These are phyloP conservation scores for Climacium dendroides DNA, from an alignment of 225 moss, liverwort and hornwort species.

Conservation along the genomic window DNA sequence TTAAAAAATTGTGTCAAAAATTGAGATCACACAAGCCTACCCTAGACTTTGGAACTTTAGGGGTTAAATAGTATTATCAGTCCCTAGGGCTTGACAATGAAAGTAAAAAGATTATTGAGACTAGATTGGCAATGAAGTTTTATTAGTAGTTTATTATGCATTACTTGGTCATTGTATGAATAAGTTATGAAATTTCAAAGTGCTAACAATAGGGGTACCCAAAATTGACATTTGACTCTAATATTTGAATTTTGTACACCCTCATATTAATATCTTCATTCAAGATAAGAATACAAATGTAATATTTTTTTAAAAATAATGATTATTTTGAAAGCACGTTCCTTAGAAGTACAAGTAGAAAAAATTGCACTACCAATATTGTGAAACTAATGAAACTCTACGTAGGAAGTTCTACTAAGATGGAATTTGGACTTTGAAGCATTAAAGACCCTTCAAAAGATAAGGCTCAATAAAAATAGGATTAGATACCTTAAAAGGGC, in stretches of 20 bases:
- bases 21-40: too few relatives aligned
- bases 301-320: background rate
- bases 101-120: background rate
- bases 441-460: rapidly evolving
- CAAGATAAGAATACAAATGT: background rate
- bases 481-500: background rate
- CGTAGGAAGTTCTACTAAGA: background rate
- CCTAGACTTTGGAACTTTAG: too few relatives aligned
- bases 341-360: background rate
- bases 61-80: background rate
- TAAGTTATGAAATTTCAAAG: background rate
- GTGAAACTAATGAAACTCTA: background rate
- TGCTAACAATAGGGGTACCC: background rate
- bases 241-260: background rate
- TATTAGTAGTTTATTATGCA: background rate
- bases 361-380: background rate
- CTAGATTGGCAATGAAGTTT: background rate
- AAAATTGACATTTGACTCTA: background rate
- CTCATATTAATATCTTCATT: background rate
- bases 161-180: background rate
- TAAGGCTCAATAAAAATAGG: background rate
- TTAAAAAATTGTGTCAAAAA: too few relatives aligned
- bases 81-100: background rate
- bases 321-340: background rate
- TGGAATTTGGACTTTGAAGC: background rate